Conservation (phyloP, 768 basidiomycete genomes). For the Tremella mesenterica region DNA sequence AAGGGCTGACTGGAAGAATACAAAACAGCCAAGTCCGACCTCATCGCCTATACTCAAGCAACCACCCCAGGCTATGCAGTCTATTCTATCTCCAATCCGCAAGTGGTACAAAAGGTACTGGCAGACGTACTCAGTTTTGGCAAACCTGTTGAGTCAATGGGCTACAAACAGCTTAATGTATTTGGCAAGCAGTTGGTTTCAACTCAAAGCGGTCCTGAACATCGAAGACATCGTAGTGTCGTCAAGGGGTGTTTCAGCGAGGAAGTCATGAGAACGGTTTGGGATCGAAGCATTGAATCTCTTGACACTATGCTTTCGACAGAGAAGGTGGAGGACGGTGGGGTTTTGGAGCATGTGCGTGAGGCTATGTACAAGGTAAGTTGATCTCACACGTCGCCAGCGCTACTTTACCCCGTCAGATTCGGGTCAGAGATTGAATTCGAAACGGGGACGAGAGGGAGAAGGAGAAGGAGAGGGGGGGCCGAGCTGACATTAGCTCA, state of each 20-base stretch:
- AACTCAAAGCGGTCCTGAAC: conserved; percentile 16
- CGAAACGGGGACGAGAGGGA: no score
- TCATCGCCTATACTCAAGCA: conserved; percentile 16
- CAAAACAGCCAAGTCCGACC: conserved; percentile 13
- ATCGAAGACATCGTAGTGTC: conserved; percentile 15
- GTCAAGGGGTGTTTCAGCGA: conserved; percentile 24
- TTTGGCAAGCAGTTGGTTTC: conserved; percentile 20
- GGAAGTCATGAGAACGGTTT: conserved; percentile 13
- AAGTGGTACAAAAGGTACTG: neutral
- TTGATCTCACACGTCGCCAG: neutral
- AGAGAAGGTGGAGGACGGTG: conserved; percentile 10
- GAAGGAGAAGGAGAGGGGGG: no score
- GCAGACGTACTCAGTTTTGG: conserved; percentile 1
- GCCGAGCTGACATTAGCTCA: conserved; percentile 3
- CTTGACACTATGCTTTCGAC: conserved; percentile 8
- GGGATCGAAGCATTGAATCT: conserved; percentile 9
- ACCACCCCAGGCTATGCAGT: conserved; percentile 14
- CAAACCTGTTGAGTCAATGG: conserved; percentile 13
- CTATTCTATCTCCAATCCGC: conserved; percentile 15
- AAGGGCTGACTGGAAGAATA: conserved; percentile 17
- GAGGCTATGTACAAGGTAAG: conserved; percentile 12
- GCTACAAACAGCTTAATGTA: conserved; percentile 14
- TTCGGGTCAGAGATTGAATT: no score
- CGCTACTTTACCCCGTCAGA: no score
- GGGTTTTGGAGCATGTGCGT: conserved; percentile 6